Conservation (phyloP, 495 filamentous ascomycete species). For the Beverwykella pulmonaria region DNA sequence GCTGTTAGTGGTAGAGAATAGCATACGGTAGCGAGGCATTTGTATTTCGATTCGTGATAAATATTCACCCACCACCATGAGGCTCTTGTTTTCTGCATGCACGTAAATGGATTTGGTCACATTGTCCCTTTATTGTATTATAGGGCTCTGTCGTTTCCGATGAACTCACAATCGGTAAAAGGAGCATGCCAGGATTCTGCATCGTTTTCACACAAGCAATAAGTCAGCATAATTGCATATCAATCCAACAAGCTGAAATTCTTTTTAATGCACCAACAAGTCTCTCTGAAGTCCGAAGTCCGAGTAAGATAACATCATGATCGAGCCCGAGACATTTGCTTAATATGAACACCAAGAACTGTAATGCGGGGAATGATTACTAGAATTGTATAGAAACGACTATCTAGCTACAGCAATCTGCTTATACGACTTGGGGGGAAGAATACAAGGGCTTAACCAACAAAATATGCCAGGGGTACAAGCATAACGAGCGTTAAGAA, state of each 20-base stretch:
- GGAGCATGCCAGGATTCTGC: neutral
- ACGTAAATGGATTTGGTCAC: neutral
- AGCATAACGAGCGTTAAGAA: neutral
- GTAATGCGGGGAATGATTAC: neutral
- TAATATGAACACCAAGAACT: neutral
- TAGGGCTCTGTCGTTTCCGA: neutral
- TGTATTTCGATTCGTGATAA: neutral
- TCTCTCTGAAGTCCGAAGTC: too few relatives aligned
- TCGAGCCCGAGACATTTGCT: too few relatives aligned
- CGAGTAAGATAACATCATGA: too few relatives aligned
- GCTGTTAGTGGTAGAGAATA: neutral
- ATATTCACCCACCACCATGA: neutral
- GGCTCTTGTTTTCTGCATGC: neutral
- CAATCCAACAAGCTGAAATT: too few relatives aligned
- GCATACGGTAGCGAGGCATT: neutral
- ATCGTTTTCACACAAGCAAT: too few relatives aligned
- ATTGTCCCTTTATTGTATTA: neutral
- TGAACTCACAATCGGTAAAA: neutral
- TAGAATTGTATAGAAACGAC: neutral
- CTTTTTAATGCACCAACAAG: neutral
- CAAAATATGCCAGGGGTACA: neutral
- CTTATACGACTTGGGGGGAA: neutral
- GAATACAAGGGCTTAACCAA: neutral
- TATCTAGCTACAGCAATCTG: conserved; percentile 1
- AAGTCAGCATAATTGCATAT: neutral